Evolutionary conservation across 2,329 filamentous ascomycete species (phyloP), one percentile per base, ranked within the genome.

Genomic region (Tolypocladium capitatum): DNA sequence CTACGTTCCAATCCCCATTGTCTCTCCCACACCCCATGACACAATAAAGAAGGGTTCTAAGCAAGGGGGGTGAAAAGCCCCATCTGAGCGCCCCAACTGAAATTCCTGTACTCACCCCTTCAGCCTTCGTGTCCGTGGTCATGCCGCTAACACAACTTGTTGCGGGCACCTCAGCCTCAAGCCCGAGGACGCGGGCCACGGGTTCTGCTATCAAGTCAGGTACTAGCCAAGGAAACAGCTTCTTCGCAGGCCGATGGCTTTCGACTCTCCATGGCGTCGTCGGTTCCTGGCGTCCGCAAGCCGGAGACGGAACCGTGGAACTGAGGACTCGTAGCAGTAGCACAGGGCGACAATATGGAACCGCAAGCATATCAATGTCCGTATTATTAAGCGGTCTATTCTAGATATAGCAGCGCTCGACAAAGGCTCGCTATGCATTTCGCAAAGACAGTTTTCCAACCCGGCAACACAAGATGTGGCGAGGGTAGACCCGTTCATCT

Each of bases 381-480:
- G 28, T 40, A 45, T 38, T 51, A 52, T 51, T 49, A 51, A 48
- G 35, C 27, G n/a, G n/a, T 46, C 38, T 46, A 46, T 42, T 42
- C 18, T 42, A 46, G 28, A 46, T 45, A 30, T 18, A 32, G 34
- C 42, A 48, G 18, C 45, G 28, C 30, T 20, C 18, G 46, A 43
- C 34, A 45, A 48, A 24, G 47, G 48, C 48, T 54, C 48, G 53
- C 53, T 52, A 53, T 54, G 53, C 49, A 52, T 46, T 49, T 44
- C 50, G 45, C 43, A 49, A 53, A 42, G 45, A 18, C 46, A 46
- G 31, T 42, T 47, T 41, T 42, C 46, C 41, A 38, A 28, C 18
- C 20, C 4, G 24, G 36, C 8, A 9, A 3, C 20, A 24, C 32
- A 24, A 40, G 20, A 40, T 40, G 20, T 24, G 33, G 18, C 11